Percentiles rank a stretch among this genome's conserved stretches.
These are phyloP conservation scores for Chrysanthemum makinoi DNA, from an alignment of 129 eudicot genomes.

Conservation along the genomic window DNA sequence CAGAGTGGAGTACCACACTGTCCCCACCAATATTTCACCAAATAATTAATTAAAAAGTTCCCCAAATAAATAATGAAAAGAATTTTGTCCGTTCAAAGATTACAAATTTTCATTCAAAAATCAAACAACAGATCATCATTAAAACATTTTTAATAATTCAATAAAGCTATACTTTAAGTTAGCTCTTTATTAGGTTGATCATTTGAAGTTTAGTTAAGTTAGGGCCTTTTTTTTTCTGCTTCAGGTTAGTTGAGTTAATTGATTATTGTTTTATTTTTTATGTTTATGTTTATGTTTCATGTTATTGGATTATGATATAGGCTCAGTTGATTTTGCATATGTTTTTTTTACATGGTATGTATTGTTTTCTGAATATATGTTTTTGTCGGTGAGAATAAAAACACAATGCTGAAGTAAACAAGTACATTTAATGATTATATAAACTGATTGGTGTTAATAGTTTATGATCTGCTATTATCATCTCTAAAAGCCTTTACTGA, in stretches of 20 bases:
- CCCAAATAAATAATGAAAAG: too few species aligned
- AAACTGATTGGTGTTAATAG: not conserved
- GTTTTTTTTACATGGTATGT: not conserved
- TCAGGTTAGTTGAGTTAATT: slow-evolving; percentile 18
- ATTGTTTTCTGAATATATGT: too few species aligned
- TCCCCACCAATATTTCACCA: too few species aligned
- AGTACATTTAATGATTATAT: not conserved
- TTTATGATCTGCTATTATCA: too few species aligned
- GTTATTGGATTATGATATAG: not conserved
- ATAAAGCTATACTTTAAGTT: not conserved
- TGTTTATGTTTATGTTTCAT: not conserved
- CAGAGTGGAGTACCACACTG: too few species aligned
- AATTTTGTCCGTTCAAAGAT: too few species aligned
- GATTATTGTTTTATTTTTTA: not conserved
- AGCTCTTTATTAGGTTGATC: not conserved
- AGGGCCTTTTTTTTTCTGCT: not conserved
- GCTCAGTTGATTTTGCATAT: not conserved
- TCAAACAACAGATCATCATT: too few species aligned
- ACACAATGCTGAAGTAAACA: not conserved
- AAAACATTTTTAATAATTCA: too few species aligned
- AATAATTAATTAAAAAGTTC: too few species aligned
- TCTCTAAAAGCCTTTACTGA: too few species aligned
- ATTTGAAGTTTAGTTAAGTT: not conserved
- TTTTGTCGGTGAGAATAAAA: not conserved
- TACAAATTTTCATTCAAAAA: too few species aligned